Evolutionary conservation across 2,329 filamentous ascomycete species (phyloP).

Genomic region (Xylariaceae sp.): DNA sequence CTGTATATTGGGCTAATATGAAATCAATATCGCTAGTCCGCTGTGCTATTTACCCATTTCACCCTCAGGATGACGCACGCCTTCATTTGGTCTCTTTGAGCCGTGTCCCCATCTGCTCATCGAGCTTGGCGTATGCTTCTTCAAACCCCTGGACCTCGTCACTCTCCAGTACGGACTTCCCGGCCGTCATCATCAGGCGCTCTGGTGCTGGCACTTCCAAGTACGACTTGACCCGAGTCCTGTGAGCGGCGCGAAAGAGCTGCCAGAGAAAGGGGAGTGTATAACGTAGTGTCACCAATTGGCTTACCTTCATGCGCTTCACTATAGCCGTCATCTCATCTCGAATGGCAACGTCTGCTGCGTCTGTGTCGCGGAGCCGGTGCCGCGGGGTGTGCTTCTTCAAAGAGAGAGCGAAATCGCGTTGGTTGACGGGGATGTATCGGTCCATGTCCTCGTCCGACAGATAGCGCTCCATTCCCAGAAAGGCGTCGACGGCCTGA

Average conservation of each 20-base stretch:
- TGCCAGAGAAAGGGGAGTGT: too few relatives aligned
- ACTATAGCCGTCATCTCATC: conserved; percentile 26
- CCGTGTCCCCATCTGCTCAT: background rate
- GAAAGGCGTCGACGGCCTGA: conserved; percentile 32
- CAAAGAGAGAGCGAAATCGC: conserved; percentile 21
- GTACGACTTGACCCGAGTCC: conserved; percentile 26
- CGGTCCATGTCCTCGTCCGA: conserved; percentile 9
- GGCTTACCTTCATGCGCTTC: conserved; percentile 28
- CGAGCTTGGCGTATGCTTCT: background rate
- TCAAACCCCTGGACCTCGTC: background rate
- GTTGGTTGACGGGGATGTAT: conserved; percentile 26
- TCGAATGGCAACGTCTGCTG: conserved; percentile 21
- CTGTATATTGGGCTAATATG: too few relatives aligned
- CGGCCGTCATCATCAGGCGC: conserved; percentile 32
- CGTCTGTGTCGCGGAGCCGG: conserved; percentile 13
- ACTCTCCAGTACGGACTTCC: conserved; percentile 25
- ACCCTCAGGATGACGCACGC: too few relatives aligned
- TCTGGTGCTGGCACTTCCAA: conserved; percentile 30
- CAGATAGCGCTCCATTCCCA: conserved; percentile 31
- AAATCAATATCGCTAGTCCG: too few relatives aligned
- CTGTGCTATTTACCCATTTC: too few relatives aligned
- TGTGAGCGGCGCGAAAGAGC: conserved; percentile 30
- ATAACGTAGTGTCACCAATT: background rate
- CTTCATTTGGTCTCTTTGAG: too few relatives aligned
- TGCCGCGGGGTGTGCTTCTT: conserved; percentile 22